Evolutionary conservation across 768 basidiomycete genomes (phyloP), one percentile per base, ranked within the genome.

Genomic region (Exsudoporus frostii): DNA sequence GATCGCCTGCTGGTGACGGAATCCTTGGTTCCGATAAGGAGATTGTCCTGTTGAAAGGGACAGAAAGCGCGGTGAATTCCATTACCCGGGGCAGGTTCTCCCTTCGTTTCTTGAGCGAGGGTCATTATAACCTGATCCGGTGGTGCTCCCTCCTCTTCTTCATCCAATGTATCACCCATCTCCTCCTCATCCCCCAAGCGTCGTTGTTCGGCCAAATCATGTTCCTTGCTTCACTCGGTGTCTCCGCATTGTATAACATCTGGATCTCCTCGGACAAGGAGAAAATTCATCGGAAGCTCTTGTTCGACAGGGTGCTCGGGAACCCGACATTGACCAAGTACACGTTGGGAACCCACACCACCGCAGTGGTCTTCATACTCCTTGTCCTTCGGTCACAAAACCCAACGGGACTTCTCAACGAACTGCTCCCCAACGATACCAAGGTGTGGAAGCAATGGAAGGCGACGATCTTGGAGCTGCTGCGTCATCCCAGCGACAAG

Each of bases 141-240:
- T 48, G 60, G 45, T 66, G 61, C n/a, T 66, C 69, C 9, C 0
- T 53, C 22, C 48, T 68, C 2, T 59, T 66, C 41, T 32, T 53
- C 22, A 17, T 50, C n/a, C 69, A 71, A 44, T 64, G 57, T 40
- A 41, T 70, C 22, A 25, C 50, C 7, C 69, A 71, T 48, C 62
- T 71, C 10, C 53, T 71, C 22, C 60, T 71, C n/a, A 66, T 69
- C 10, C 63, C 69, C 0, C 67, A 70, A 53, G 64, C 62, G 1
- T 56, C 59, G 6, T 37, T 68, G 15, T 64, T 68, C 14, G 69
- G 70, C 1, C 70, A 71, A 44, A 34, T 65, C 50, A 60, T 71
- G 59, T 71, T 71, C 54, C 51, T 71, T 14, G 5, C 39, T 1
- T 62, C 66, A 5, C 50, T 71, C 5, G 66, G 57, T 2, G 54